Evolutionary conservation across 2,329 filamentous ascomycete genomes (phyloP).

Genomic region (Colletotrichum eremochloae): DNA sequence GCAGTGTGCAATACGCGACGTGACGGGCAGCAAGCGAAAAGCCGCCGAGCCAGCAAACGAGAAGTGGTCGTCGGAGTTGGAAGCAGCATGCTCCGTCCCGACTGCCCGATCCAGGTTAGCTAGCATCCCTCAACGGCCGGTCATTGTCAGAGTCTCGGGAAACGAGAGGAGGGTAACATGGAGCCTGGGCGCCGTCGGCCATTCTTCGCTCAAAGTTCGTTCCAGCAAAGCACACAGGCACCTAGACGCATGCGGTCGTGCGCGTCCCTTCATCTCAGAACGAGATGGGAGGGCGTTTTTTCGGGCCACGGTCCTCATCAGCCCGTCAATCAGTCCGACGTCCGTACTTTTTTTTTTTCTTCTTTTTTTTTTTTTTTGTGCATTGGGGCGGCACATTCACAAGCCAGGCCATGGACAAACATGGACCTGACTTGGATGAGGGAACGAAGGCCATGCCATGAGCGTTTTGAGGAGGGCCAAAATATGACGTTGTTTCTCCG

Average conservation of each 20-base stretch:
- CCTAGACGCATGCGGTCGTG: not conserved
- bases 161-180: conserved; percentile 22
- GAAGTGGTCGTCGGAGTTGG: conserved; percentile 32
- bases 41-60: not conserved
- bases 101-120: conserved; percentile 23
- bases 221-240: not conserved
- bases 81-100: conserved; percentile 16
- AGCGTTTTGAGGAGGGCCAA: not conserved
- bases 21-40: too few species aligned
- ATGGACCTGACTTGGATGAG: not conserved
- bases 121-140: conserved; percentile 12
- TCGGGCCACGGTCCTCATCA: conserved; percentile 12
- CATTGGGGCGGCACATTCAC: too few species aligned
- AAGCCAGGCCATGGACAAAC: not conserved
- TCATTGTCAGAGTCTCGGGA: conserved; percentile 21
- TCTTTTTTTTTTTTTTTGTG: too few species aligned
- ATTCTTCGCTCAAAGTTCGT: conserved; percentile 7
- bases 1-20: too few species aligned
- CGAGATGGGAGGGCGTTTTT: conserved; percentile 9
- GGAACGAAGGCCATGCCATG: not conserved
- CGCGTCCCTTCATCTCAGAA: not conserved
- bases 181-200: conserved; percentile 24
- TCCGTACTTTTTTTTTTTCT: not conserved
- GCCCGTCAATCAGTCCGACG: conserved; percentile 6
- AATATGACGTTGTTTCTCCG: conserved; percentile 17